These are phyloP conservation scores for Penicillium sp. DNA, from an alignment of 2,329 filamentous ascomycete genomes.

Conservation along the genomic window DNA sequence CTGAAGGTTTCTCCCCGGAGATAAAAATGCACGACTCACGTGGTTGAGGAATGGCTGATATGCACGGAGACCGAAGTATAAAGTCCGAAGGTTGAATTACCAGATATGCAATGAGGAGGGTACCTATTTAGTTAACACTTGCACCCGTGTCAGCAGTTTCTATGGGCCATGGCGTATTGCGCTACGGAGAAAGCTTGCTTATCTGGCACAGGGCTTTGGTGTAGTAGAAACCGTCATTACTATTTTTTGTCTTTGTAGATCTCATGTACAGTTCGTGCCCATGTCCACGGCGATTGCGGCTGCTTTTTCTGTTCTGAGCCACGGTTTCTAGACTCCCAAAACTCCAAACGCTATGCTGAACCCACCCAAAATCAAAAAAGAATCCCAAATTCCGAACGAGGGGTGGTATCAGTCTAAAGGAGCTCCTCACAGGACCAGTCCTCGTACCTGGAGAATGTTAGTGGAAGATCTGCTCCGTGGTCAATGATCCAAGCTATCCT, in stretches of 20 bases:
- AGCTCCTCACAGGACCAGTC: constrained; percentile 99
- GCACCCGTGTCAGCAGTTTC: too few relatives aligned
- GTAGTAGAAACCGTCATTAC: constrained; percentile 24
- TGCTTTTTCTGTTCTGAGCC: constrained; percentile 24
- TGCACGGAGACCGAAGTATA: neutral
- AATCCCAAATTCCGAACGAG: constrained; percentile 21
- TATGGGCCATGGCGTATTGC: too few relatives aligned
- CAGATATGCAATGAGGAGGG: too few relatives aligned
- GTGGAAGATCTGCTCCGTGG: constrained; percentile 11
- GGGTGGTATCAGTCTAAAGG: constrained; percentile 49
- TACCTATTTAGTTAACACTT: too few relatives aligned
- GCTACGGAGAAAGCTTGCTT: neutral
- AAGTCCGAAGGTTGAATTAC: neutral
- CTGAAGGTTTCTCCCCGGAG: constrained; percentile 5
- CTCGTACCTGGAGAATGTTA: constrained; percentile 69
- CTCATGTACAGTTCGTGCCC: constrained; percentile 26
- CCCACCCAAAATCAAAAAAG: constrained; percentile 27
- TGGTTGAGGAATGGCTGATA: neutral
- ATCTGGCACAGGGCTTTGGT: neutral
- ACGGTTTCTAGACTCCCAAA: constrained; percentile 35
- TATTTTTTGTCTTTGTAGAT: constrained; percentile 23
- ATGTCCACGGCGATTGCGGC: constrained; percentile 14
- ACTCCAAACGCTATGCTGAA: constrained; percentile 48
- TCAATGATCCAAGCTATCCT: constrained; percentile 43
- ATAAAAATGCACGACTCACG: constrained; percentile 5